Percentiles rank a stretch among this genome's conserved stretches.
These are phyloP conservation scores for Marchantia paleacea DNA, from an alignment of 225 moss, liverwort and hornwort genomes.

Conservation along the genomic window DNA sequence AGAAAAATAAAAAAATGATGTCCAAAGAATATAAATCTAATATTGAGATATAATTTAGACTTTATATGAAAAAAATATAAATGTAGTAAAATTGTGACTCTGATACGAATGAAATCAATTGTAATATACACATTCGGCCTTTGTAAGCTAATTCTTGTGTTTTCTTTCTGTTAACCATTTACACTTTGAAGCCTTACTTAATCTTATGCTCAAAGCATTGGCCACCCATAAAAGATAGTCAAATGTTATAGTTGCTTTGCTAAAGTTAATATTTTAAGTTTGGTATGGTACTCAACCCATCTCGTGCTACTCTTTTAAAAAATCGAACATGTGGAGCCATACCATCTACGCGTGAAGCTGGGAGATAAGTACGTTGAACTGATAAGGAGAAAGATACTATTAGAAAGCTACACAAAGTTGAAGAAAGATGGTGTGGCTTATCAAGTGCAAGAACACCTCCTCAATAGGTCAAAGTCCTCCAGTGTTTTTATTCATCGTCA, in stretches of 20 bases:
- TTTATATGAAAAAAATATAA: too few species aligned
- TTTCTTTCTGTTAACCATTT: background rate
- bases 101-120: constrained; percentile 44
- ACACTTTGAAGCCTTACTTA: background rate
- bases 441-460: too few species aligned
- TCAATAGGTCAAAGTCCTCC: too few species aligned
- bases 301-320: background rate
- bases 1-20: too few species aligned
- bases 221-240: background rate
- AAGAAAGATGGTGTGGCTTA: too few species aligned
- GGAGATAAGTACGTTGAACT: constrained; percentile 91
- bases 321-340: constrained; percentile 83
- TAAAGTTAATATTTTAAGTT: background rate
- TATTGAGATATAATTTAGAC: too few species aligned
- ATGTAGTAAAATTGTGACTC: too few species aligned
- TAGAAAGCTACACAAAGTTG: too few species aligned
- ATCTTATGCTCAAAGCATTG: background rate
- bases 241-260: too few species aligned
- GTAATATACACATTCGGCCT: constrained; percentile 50
- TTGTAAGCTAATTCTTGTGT: constrained; percentile 29
- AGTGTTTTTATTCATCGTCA: too few species aligned
- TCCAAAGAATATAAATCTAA: too few species aligned
- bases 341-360: constrained; percentile 75
- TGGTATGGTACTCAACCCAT: background rate
- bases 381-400: too few species aligned